phyloP scores from a whole-genome alignment of 176 grass and related monocot species.

The Secale cereale region DNA sequence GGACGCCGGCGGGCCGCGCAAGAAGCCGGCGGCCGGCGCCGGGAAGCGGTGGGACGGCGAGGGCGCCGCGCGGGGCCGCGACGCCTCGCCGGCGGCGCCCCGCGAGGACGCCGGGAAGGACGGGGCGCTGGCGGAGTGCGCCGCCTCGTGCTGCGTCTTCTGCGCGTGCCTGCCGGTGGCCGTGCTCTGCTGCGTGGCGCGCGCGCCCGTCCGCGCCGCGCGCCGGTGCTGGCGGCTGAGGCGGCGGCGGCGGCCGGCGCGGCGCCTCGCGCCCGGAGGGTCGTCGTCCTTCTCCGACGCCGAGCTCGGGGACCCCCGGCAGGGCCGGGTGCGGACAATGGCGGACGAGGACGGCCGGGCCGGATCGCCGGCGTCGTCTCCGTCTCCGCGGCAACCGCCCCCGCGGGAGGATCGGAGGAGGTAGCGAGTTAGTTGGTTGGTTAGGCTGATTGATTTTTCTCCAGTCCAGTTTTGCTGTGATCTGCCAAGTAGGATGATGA shows the following conservation, averaged over 20 bases:
- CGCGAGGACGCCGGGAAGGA: not conserved
- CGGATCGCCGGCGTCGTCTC: not conserved
- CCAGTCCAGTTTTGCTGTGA: slow-evolving; percentile 19
- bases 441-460: not conserved
- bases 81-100: slow-evolving; percentile 18
- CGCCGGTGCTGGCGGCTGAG: slow-evolving; percentile 30
- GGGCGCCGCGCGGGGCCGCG: not conserved
- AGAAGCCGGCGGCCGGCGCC: slow-evolving; percentile 9
- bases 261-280: slow-evolving; percentile 23
- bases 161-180: slow-evolving; percentile 69
- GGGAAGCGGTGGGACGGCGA: slow-evolving; percentile 17
- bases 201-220: slow-evolving; percentile 47
- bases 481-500: slow-evolving; percentile 11
- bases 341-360: not conserved
- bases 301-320: slow-evolving; percentile 46
- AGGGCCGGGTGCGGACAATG: slow-evolving; percentile 23
- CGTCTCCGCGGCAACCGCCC: slow-evolving; percentile 15
- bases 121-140: slow-evolving; percentile 59
- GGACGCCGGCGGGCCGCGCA: not conserved
- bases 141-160: slow-evolving; percentile 46
- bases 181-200: slow-evolving; percentile 54
- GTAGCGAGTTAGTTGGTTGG: not conserved
- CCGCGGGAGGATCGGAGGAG: slow-evolving; percentile 12
- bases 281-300: slow-evolving; percentile 70
- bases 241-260: not conserved